These are phyloP conservation scores for Halenospora varia DNA, from an alignment of 495 filamentous ascomycete genomes.

Conservation along the genomic window DNA sequence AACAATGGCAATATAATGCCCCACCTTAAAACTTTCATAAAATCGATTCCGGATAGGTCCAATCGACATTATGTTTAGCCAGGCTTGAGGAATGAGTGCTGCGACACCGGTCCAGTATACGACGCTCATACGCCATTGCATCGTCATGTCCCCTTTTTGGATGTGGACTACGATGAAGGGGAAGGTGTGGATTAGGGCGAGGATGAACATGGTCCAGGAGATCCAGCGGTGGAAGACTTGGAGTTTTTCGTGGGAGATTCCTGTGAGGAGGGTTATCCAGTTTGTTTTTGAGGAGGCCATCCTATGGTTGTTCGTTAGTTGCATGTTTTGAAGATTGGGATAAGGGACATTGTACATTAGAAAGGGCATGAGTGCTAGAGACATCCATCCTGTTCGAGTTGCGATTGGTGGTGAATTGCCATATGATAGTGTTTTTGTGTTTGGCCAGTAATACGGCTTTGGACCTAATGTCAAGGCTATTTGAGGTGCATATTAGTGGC, in stretches of 20 bases:
- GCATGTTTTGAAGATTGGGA: background rate
- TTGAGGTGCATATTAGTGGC: background rate
- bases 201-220: slow-evolving; percentile 47
- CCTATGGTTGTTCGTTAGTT: too few species aligned
- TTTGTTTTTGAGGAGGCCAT: slow-evolving; percentile 26
- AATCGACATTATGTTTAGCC: slow-evolving; percentile 48
- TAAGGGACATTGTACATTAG: slow-evolving; percentile 33
- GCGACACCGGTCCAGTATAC: slow-evolving; percentile 54
- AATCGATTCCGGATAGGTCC: slow-evolving; percentile 44
- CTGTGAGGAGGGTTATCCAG: slow-evolving; percentile 47
- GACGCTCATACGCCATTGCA: slow-evolving; percentile 38
- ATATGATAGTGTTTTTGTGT: slow-evolving; percentile 28
- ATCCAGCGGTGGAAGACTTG: slow-evolving; percentile 53
- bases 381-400: slow-evolving; percentile 48
- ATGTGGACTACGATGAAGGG: slow-evolving; percentile 44
- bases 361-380: slow-evolving; percentile 47
- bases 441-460: slow-evolving; percentile 56
- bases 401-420: slow-evolving; percentile 44
- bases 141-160: slow-evolving; percentile 43
- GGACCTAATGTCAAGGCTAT: slow-evolving; percentile 46
- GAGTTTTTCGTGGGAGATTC: slow-evolving; percentile 52
- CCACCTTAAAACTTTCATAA: slow-evolving; percentile 59
- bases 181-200: slow-evolving; percentile 52
- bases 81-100: slow-evolving; percentile 51
- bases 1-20: slow-evolving; percentile 47